Evolutionary conservation across 2,329 filamentous ascomycete genomes (phyloP), one percentile per base, ranked within the genome.

Genomic region (Fusarium verticillioides): DNA sequence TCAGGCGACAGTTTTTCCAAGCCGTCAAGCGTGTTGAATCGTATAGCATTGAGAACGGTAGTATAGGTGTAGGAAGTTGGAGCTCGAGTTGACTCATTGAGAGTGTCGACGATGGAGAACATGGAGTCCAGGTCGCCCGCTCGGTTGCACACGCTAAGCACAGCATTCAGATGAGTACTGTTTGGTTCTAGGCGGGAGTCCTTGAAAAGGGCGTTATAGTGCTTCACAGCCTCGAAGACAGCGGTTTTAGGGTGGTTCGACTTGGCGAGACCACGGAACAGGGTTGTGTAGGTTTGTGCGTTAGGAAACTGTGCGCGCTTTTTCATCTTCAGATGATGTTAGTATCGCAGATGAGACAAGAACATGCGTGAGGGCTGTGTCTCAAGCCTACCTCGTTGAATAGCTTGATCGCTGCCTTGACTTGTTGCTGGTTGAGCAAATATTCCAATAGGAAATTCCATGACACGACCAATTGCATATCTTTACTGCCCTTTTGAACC

Each of bases 391-490:
- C 93, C 81, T 98, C 96, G 81, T 98, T 97, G 84, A 91, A 98
- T n/a, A 94, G 85, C 82, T 93, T 95, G 64, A 97, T 83, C 23
- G 93, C 95, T 26, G 85, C 83, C 67, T 87, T 86, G 39, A 94
- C 81, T 58, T 87, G 87, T 46, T 89, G 85, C 30, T 90, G 85
- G 46, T 87, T 83, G 80, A 98, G 83, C 70, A 90, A 85, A 81
- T 94, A 90, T 64, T 92, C 88, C 63, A 99, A 91, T 49, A 97
- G 82, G 78, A 93, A 89, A 82, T 98, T 98, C 95, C 96, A 99
- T 66, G 93, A 91, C 65, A 97, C 95, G 8, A 89, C 85, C 72
- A 92, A 91, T 65, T 91, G 84, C 72, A 88, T 86, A 2, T 85
- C 81, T 73, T 87, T 90, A 80, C 91, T 94, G n/a, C 92, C 92